Evolutionary conservation across 1,139 yeast species (phyloP), one percentile per base, ranked within the genome.

Genomic region (Geotrichum phurueaensis): DNA sequence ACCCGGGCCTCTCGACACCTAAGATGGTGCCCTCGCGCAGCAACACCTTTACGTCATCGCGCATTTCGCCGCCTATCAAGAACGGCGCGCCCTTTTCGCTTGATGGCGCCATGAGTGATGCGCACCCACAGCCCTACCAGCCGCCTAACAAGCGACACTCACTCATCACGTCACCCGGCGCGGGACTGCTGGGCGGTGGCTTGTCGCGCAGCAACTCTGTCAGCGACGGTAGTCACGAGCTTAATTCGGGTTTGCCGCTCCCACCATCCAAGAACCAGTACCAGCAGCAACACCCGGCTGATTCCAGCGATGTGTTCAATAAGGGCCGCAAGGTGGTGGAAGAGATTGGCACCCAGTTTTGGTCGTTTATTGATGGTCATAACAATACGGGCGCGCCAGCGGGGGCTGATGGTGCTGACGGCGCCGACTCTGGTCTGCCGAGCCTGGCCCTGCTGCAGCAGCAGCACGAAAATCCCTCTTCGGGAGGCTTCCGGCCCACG

Each of bases 241-340:
- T 39, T 18, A 39, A 39, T 18, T 5, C 47, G 20, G 47, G 47
- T 18, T 22, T 39, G 47, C 47, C 47, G 18, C 47, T 39, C 22
- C 47, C 47, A n/a, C 47, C 47, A n/a, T 39, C 47, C 18, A 39
- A n/a, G 18, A 39, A 39, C 47, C 47, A 39, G 7, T 39, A 39
- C 20, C 47, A 39, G 18, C 20, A 15, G 10, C 39, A 33, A n/a
- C 18, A n/a, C 7, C 6, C 53, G 13, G 31, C 51, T 20, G 43
- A 55, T 2, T 51, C 53, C 5, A 61, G 57, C 49, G 75, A 73
- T 43, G 72, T 72, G 29, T 57, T 71, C 12, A 27, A 27, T 27
- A 53, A 53, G 23, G 56, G 49, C 20, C 27, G 56, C 13, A 53
- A 53, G 15, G 20, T 43, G 2, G 33, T 48, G 3, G 56, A 53